These are phyloP conservation scores for Flaveria floridana DNA, from an alignment of 140 eudicot species.

Conservation along the genomic window DNA sequence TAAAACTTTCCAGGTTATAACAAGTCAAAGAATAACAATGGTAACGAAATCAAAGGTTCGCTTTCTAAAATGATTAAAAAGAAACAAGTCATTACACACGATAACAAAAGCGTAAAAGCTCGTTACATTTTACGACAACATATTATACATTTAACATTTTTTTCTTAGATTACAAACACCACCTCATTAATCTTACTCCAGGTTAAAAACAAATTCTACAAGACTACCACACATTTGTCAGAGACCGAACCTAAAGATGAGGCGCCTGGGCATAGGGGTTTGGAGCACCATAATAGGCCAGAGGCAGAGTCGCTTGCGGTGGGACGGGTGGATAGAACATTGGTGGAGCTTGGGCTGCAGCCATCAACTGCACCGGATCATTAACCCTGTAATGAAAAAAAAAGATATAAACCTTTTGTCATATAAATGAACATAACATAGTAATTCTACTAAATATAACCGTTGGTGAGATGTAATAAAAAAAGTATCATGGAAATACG, in stretches of 20 bases:
- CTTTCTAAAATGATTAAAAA: background rate
- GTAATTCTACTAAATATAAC: background rate
- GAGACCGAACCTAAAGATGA: constrained; percentile 18
- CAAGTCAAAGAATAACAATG: background rate
- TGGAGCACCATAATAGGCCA: constrained; percentile 48
- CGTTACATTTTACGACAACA: background rate
- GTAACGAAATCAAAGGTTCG: background rate
- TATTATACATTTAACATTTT: background rate
- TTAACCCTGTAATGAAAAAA: constrained; percentile 42
- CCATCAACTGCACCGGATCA: constrained; percentile 34
- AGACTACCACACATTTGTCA: background rate
- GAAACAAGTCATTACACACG: background rate
- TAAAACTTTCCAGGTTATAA: too few species aligned
- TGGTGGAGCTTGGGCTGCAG: constrained; percentile 43
- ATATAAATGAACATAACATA: background rate
- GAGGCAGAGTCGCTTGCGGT: constrained; percentile 46
- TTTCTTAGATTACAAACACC: constrained; percentile 4
- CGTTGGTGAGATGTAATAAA: background rate
- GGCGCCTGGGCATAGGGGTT: constrained; percentile 30
- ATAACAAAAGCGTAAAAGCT: background rate
- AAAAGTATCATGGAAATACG: constrained; percentile 6
- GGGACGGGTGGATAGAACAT: constrained; percentile 43
- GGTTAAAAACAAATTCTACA: background rate
- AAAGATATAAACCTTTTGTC: background rate
- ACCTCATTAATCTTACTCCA: background rate